A percentile compares a stretch with the other conserved stretches of the same genome.
These are phyloP conservation scores for Debaryomyces fabryi DNA, from an alignment of 1,139 yeast genomes.

Conservation along the genomic window DNA sequence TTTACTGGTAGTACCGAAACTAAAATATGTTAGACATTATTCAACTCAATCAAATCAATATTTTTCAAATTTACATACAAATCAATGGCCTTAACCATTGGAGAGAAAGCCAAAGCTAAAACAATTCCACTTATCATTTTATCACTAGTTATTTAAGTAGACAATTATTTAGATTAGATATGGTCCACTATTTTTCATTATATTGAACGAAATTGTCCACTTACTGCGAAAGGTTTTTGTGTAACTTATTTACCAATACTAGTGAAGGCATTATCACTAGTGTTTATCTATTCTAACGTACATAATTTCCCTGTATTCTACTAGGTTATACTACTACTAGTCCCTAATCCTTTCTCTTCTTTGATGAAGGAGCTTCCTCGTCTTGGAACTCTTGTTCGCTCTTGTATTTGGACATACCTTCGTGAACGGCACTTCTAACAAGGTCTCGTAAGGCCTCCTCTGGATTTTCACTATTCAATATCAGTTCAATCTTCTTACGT, in stretches of 20 bases:
- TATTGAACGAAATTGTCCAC: conserved; percentile 1
- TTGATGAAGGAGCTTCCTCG: conserved; percentile 20
- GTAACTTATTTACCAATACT: conserved; percentile 6
- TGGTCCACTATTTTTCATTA: not conserved
- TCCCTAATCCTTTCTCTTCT: conserved; percentile 27
- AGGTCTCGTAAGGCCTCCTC: conserved; percentile 75
- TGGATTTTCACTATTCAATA: conserved; percentile 74
- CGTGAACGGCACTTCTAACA: conserved; percentile 65
- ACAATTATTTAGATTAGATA: not conserved
- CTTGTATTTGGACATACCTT: conserved; percentile 40
- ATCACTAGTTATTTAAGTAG: not conserved
- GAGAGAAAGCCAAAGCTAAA: conserved; percentile 5
- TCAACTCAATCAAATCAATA: not conserved
- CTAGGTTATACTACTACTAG: not conserved
- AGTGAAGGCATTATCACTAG: not conserved
- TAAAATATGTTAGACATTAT: conserved; percentile 6
- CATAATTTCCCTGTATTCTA: not conserved
- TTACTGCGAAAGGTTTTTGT: conserved; percentile 8
- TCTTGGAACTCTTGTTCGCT: conserved; percentile 18
- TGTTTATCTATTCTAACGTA: not conserved
- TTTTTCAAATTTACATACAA: conserved; percentile 11
- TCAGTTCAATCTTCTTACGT: conserved; percentile 65
- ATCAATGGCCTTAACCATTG: conserved; percentile 11
- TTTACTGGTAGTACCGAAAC: conserved; percentile 27
- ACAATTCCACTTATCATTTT: conserved; percentile 4